Base-by-base conservation (phyloP, 805 yeast species). In the Torulaspora gathmanii region DNA sequence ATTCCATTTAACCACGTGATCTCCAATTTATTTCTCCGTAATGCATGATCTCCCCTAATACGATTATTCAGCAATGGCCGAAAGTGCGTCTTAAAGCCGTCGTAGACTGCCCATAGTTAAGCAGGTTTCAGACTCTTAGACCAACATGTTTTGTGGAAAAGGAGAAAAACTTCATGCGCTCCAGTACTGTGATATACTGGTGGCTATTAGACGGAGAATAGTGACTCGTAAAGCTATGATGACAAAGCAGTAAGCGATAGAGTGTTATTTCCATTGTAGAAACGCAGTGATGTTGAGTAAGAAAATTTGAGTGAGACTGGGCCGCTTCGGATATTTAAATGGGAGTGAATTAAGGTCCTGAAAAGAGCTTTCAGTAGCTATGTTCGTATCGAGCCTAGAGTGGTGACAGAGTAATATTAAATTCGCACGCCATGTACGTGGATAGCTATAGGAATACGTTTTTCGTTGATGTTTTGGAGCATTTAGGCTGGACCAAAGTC, bases 391-490 rank as follows among this genome's bases (percentile, higher is more conserved):
- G 25, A n/a, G n/a, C n/a, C 25, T 22, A 22, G 25, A 22, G 8
- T 10, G 25, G 25, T 22, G 25, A 10, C 6, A 7, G 8, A 22
- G 10, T 7, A 22, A 22, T 7, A 22, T 22, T 10, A 22, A 10
- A 22, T 6, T 22, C 27, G 31, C 22, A 10, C 20, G 26, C n/a
- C 22, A 42, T 45, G 49, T 54, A 54, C 37, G 42, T 37, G 11
- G 46, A 48, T 20, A 44, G 31, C 15, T 54, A 29, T 26, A 53
- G 51, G 27, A 57, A 60, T 46, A 56, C 61, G 12, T 53, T 50
- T 42, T 44, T 55, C 28, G 53, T 53, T 11, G 65, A 60, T 44
- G 46, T 54, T 12, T 41, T 60, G 23, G 65, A 60, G 33, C 29
- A 25, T 13, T 44, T 51, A 12, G 43, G 51, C 10, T 49, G 34